Conservation (phyloP, 2,329 filamentous ascomycete species). For the Dissoconium aciculare region DNA sequence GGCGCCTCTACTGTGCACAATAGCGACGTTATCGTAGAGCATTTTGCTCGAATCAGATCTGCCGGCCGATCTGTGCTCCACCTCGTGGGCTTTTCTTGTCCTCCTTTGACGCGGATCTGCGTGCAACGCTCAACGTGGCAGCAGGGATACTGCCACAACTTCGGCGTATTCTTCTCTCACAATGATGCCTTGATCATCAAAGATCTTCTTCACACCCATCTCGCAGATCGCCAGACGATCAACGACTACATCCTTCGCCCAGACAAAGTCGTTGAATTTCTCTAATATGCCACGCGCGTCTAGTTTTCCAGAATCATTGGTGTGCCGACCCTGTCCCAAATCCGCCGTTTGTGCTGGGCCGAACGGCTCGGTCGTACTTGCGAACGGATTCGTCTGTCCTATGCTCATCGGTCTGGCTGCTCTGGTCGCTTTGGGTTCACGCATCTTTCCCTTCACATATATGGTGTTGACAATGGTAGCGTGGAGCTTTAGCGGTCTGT, state of each 20-base stretch:
- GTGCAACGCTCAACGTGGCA: no score
- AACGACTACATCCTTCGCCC: constrained; percentile 54
- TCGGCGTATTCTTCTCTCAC: constrained; percentile 39
- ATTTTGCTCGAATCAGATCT: no score
- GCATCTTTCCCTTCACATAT: constrained; percentile 44
- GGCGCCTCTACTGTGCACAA: no score
- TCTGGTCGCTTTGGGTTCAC: constrained; percentile 10
- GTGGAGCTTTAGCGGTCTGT: constrained; percentile 57
- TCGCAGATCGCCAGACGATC: constrained; percentile 63
- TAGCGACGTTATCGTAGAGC: no score
- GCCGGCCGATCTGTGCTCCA: no score
- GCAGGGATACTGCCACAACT: constrained; percentile 24
- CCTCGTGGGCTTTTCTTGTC: no score
- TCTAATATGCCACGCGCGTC: constrained; percentile 32
- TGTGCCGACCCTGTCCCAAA: constrained; percentile 21
- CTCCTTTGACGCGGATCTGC: no score
- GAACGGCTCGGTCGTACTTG: no score
- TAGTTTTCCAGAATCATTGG: constrained; percentile 26
- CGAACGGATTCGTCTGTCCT: constrained; percentile 1
- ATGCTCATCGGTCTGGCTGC: no score
- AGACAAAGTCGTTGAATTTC: constrained; percentile 49
- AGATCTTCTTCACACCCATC: constrained; percentile 66
- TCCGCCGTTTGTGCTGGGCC: background rate
- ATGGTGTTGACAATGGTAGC: constrained; percentile 78
- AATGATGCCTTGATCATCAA: constrained; percentile 34